Evolutionary conservation across 2,329 filamentous ascomycete genomes (phyloP), one percentile per base, ranked within the genome.

Genomic region (Scedosporium minutisporum): DNA sequence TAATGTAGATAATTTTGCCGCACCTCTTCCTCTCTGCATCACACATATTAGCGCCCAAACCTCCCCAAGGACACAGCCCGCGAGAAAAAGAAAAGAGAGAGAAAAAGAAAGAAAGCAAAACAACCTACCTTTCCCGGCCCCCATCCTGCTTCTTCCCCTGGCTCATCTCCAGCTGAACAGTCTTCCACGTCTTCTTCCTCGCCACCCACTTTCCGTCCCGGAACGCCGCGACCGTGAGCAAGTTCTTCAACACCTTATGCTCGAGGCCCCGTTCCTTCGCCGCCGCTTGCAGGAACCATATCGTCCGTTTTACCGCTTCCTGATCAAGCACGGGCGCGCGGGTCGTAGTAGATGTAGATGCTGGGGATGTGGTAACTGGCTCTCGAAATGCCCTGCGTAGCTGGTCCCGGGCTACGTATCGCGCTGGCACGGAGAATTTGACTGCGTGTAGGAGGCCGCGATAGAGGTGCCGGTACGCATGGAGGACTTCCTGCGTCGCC

Each of bases 381-480:
- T 81, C 78, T 14, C 79, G 82, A 69, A 90, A 90, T 9, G 82
- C 84, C 6, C 70, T 68, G 55, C 87, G 80, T 25, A 90, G 72
- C 69, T 83, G 79, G 68, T 87, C 79, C 63, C 84, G 83, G 16
- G 84, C 78, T 3, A 82, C 76, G 72, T 79, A 87, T 62, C 89
- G 86, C 33, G 86, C 82, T 16, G 89, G 90, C 65, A 82, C 82
- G 14, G 89, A 83, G 76, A 86, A 90, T 66, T 88, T 86, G 23
- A 93, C 84, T 3, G 89, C 90, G 33, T 80, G 83, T n/a, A 93
- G 79, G 18, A 83, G 77, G 6, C 80, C 80, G 61, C 87, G 85
- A 70, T 89, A 88, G 41, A 95, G 78, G 63, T 83, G 78, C 65
- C 90, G 83, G 74, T 93, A 95, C 57, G 87, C 85, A 67, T 82